These are phyloP conservation scores for Quercus phellos DNA, from an alignment of 331 rosid genomes.

Conservation along the genomic window DNA sequence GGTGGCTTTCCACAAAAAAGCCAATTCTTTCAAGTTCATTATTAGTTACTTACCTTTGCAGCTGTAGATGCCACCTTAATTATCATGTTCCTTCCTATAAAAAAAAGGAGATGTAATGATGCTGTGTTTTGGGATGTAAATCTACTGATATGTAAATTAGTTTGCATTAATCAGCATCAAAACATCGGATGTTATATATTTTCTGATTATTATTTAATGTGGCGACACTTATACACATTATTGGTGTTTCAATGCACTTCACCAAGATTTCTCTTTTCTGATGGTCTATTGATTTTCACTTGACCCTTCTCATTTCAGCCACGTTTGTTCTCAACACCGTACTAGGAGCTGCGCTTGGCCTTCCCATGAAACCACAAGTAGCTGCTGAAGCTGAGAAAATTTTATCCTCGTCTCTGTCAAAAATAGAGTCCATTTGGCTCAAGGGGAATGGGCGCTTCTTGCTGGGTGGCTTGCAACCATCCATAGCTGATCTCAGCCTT, in stretches of 20 bases:
- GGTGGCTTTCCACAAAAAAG: too few relatives aligned
- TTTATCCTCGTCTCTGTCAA: slow-evolving; percentile 59
- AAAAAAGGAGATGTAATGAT: background rate
- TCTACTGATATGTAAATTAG: background rate
- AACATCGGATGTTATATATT: background rate
- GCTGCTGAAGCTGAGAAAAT: slow-evolving; percentile 67
- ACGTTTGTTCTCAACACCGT: slow-evolving; percentile 42
- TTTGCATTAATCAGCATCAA: background rate
- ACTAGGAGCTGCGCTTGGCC: slow-evolving; percentile 67
- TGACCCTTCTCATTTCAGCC: slow-evolving; percentile 37
- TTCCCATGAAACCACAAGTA: slow-evolving; percentile 42
- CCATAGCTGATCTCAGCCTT: slow-evolving; percentile 64
- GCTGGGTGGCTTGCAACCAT: slow-evolving; percentile 58
- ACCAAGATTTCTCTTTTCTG: slow-evolving; percentile 6
- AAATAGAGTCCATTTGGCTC: slow-evolving; percentile 72
- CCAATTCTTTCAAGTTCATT: background rate
- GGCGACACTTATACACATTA: background rate
- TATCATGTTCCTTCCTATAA: too few relatives aligned
- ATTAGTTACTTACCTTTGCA: background rate
- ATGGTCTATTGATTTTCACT: slow-evolving; percentile 16
- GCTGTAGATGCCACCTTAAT: background rate
- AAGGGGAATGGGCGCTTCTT: slow-evolving; percentile 53
- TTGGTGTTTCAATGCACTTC: slow-evolving; percentile 1
- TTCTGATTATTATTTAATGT: background rate
- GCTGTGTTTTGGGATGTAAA: background rate